Evolutionary conservation across 2,329 filamentous ascomycete genomes (phyloP).

Genomic region (Aspergillus neoniger): DNA sequence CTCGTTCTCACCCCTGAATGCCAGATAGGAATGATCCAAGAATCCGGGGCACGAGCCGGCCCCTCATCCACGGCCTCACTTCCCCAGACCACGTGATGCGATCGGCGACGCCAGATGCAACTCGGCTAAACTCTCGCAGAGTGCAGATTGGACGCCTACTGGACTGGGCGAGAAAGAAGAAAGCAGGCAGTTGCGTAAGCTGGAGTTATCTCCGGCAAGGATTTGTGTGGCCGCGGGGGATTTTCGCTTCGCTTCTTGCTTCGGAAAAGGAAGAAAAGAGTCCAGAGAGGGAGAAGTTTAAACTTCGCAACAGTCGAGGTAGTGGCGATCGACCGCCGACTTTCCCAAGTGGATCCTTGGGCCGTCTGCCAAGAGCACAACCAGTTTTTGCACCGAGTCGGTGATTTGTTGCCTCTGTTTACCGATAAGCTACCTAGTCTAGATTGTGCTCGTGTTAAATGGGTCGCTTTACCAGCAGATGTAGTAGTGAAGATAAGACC

Average conservation of each 20-base stretch:
- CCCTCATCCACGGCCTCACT: not conserved
- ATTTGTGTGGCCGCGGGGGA: not conserved
- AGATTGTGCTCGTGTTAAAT: not conserved
- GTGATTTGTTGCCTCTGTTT: not conserved
- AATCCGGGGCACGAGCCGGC: not conserved
- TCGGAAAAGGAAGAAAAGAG: not conserved
- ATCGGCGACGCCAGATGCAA: not conserved
- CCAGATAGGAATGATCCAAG: not conserved
- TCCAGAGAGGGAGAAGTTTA: not conserved
- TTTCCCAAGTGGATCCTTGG: not conserved
- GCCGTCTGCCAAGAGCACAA: not conserved
- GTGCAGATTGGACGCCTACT: not conserved
- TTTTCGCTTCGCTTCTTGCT: not conserved
- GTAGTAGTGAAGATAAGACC: no score
- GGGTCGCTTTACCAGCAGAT: no score
- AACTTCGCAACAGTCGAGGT: not conserved
- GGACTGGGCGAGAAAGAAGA: not conserved
- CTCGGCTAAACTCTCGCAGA: not conserved
- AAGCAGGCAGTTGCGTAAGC: not conserved
- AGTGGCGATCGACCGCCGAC: not conserved
- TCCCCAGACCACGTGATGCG: slow-evolving; percentile 6
- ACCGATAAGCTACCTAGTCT: not conserved
- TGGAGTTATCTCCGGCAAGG: not conserved
- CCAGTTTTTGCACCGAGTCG: not conserved
- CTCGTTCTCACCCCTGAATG: not conserved